These are phyloP conservation scores for Mimosa pudica DNA, from an alignment of 306 rosid species.

Conservation along the genomic window DNA sequence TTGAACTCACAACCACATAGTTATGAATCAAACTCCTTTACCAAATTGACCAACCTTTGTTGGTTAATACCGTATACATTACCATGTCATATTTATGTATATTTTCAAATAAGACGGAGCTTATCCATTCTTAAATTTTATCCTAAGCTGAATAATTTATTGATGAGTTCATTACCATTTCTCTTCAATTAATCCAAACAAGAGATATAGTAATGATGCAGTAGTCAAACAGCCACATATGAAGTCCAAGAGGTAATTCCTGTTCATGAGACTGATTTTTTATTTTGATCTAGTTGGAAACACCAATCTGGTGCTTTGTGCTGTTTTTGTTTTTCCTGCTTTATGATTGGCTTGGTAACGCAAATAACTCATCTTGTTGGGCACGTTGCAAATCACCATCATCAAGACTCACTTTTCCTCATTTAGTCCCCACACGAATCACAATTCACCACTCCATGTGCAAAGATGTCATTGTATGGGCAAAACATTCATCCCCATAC, in stretches of 20 bases:
- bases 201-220: neutral
- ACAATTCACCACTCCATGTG: neutral
- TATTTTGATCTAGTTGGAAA: neutral
- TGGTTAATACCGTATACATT: too few relatives aligned
- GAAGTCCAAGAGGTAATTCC: neutral
- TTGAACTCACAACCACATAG: too few relatives aligned
- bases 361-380: neutral
- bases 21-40: too few relatives aligned
- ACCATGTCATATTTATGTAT: too few relatives aligned
- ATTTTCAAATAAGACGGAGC: neutral
- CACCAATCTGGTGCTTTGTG: neutral
- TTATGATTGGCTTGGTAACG: neutral
- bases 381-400: neutral
- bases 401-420: neutral
- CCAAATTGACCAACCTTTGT: too few relatives aligned
- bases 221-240: neutral
- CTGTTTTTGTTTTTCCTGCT: neutral
- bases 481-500: neutral
- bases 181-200: neutral
- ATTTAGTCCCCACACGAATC: neutral
- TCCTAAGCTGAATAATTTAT: neutral
- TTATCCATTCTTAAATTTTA: neutral
- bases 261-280: neutral
- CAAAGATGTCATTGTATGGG: neutral
- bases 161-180: neutral